A percentile compares a stretch with the other conserved stretches of the same genome.
Conservation (phyloP, 1,284 basidiomycete species). For the Cutaneotrichosporon daszewskae region DNA sequence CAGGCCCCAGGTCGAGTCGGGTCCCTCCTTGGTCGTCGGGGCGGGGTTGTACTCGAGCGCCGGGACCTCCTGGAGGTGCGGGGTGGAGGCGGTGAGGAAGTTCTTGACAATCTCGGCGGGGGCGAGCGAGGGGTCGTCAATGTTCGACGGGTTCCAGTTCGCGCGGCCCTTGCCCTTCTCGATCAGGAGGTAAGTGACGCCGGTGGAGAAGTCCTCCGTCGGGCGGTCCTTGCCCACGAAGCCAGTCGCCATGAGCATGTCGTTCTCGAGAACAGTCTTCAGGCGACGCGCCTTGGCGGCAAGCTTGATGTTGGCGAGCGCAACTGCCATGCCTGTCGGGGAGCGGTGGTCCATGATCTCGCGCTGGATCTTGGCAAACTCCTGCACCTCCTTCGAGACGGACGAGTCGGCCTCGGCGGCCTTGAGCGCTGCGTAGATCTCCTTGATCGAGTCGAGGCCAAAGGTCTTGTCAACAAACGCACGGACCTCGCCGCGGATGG, state of each 20-base stretch:
- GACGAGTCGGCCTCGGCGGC: constrained; percentile 39
- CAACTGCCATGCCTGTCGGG: constrained; percentile 83
- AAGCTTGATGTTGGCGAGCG: constrained; percentile 67
- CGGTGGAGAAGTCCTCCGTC: constrained; percentile 73
- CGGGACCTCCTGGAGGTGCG: constrained; percentile 60
- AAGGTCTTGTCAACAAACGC: constrained; percentile 75
- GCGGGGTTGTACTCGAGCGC: constrained; percentile 28
- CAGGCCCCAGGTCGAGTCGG: constrained; percentile 41
- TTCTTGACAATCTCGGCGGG: constrained; percentile 49
- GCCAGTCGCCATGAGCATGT: constrained; percentile 35
- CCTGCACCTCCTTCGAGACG: constrained; percentile 52
- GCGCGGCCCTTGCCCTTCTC: constrained; percentile 53
- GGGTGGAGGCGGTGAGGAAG: constrained; percentile 50
- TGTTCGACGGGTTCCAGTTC: constrained; percentile 56
- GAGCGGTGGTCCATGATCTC: constrained; percentile 63
- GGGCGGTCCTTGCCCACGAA: constrained; percentile 51
- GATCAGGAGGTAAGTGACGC: constrained; percentile 68
- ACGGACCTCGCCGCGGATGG: constrained; percentile 61
- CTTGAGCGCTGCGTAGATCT: constrained; percentile 61
- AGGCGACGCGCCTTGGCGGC: constrained; percentile 60
- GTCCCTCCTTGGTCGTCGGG: constrained; percentile 17
- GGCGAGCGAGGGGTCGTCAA: constrained; percentile 51
- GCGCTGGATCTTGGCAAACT: constrained; percentile 71
- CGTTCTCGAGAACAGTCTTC: constrained; percentile 65
- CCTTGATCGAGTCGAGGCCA: constrained; percentile 60